A percentile compares a stretch with the other conserved stretches of the same genome.
Evolutionary conservation across 2,329 filamentous ascomycete species (phyloP).

Genomic region (Chalaropsis ovoidea): DNA sequence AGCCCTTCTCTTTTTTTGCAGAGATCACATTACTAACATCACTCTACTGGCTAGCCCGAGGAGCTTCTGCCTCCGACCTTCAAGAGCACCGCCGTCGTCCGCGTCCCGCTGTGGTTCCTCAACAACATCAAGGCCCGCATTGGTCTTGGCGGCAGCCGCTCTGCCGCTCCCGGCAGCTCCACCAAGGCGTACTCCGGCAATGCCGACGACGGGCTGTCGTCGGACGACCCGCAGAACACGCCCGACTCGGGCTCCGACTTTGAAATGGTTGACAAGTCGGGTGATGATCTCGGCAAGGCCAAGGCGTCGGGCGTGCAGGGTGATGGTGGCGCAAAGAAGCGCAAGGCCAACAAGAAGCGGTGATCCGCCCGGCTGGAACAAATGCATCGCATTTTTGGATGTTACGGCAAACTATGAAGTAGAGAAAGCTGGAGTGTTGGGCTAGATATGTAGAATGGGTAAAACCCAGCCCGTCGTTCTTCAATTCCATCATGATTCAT

Average conservation of each 20-base stretch:
- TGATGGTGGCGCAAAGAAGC: slow-evolving; percentile 41
- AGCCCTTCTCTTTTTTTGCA: neutral
- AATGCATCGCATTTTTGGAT: neutral
- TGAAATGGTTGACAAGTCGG: slow-evolving; percentile 49
- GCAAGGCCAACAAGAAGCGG: slow-evolving; percentile 45
- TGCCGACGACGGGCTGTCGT: slow-evolving; percentile 33
- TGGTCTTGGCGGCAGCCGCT: slow-evolving; percentile 28
- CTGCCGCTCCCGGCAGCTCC: slow-evolving; percentile 15
- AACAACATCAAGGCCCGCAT: slow-evolving; percentile 45
- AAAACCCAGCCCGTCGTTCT: neutral
- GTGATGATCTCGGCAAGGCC: slow-evolving; percentile 35
- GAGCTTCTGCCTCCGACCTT: slow-evolving; percentile 70
- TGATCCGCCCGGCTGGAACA: slow-evolving; percentile 27
- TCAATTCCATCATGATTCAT: neutral
- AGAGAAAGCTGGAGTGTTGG: neutral
- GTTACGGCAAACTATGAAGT: neutral
- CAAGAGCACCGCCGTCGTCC: slow-evolving; percentile 70
- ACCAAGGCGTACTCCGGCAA: slow-evolving; percentile 33
- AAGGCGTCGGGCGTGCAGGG: slow-evolving; percentile 43
- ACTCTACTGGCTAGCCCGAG: slow-evolving; percentile 47
- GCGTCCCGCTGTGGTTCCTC: slow-evolving; percentile 61
- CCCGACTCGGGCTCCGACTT: slow-evolving; percentile 51
- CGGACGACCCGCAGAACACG: slow-evolving; percentile 41
- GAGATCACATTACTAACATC: neutral
- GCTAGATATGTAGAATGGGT: neutral